A percentile compares a stretch with the other conserved stretches of the same genome.
phyloP scores from a whole-genome alignment of 73 alveolate genomes.

The Tetrahymena thermophila region DNA sequence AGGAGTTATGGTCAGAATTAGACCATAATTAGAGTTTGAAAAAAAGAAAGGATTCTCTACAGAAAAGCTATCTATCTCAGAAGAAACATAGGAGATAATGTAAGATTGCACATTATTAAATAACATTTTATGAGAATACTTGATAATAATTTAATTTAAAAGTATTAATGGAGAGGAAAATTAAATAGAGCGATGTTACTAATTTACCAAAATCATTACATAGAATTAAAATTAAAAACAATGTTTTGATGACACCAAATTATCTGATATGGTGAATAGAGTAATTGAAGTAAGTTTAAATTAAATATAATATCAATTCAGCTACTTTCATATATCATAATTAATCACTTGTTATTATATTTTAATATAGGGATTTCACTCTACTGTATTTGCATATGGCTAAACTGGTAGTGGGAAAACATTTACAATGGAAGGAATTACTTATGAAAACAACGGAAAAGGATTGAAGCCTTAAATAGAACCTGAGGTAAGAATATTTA shows the following conservation, averaged over 20 bases:
- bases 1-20: conserved; percentile 59
- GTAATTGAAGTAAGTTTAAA: conserved; percentile 56
- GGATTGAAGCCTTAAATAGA: not conserved
- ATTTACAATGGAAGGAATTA: conserved; percentile 86
- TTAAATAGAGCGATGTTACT: conserved; percentile 49
- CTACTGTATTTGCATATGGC: conserved; percentile 92
- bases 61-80: not conserved
- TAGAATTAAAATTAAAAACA: conserved; percentile 59
- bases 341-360: too few species aligned
- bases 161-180: conserved; percentile 22
- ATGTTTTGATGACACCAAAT: conserved; percentile 56
- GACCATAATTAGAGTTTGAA: conserved; percentile 55
- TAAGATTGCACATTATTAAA: not conserved
- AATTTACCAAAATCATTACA: conserved; percentile 65
- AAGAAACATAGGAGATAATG: conserved; percentile 47
- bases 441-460: not conserved
- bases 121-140: too few species aligned
- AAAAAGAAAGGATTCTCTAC: conserved; percentile 19
- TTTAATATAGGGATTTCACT: conserved; percentile 59
- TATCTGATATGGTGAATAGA: conserved; percentile 59
- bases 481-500: not conserved
- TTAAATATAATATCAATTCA: not conserved
- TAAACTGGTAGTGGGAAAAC: conserved; percentile 97
- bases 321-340: too few species aligned
- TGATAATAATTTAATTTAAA: not conserved